Percentiles rank a stretch among this genome's conserved stretches.
phyloP scores from a whole-genome alignment of 805 yeast species.

The Tetrapisispora iriomotensis region DNA sequence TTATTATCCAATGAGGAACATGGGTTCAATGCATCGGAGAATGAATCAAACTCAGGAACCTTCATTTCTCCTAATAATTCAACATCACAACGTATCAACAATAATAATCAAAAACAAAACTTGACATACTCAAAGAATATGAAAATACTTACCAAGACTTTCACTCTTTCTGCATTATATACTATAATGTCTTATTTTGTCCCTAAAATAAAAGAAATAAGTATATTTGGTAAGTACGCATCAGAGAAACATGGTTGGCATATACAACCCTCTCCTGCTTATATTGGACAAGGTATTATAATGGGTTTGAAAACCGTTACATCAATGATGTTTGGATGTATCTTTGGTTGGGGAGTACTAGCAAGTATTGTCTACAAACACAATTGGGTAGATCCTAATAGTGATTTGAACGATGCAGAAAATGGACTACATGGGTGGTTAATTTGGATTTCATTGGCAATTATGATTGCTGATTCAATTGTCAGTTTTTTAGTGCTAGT shows the following conservation, averaged over 20 bases:
- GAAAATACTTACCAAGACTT: slow-evolving; percentile 48
- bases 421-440: slow-evolving; percentile 97
- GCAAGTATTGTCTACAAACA: slow-evolving; percentile 63
- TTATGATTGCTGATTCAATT: slow-evolving; percentile 87
- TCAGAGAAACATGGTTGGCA: slow-evolving; percentile 69
- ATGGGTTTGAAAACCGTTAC: slow-evolving; percentile 92
- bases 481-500: slow-evolving; percentile 66
- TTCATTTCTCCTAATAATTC: too few species aligned
- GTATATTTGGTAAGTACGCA: slow-evolving; percentile 60
- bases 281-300: slow-evolving; percentile 93
- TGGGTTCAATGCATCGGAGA: too few species aligned
- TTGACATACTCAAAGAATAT: slow-evolving; percentile 45
- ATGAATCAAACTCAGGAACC: too few species aligned
- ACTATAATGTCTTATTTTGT: slow-evolving; percentile 64
- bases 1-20: neutral
- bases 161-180: slow-evolving; percentile 58
- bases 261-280: slow-evolving; percentile 94
- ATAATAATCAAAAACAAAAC: neutral
- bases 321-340: slow-evolving; percentile 82
- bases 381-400: slow-evolving; percentile 85
- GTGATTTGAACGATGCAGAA: slow-evolving; percentile 73
- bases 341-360: slow-evolving; percentile 87
- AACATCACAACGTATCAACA: too few species aligned
- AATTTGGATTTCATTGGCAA: slow-evolving; percentile 83
- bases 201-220: slow-evolving; percentile 59